Percentiles rank a stretch among this genome's conserved stretches.
phyloP scores from a whole-genome alignment of 495 filamentous ascomycete species.

The Penicillium flavigenum region DNA sequence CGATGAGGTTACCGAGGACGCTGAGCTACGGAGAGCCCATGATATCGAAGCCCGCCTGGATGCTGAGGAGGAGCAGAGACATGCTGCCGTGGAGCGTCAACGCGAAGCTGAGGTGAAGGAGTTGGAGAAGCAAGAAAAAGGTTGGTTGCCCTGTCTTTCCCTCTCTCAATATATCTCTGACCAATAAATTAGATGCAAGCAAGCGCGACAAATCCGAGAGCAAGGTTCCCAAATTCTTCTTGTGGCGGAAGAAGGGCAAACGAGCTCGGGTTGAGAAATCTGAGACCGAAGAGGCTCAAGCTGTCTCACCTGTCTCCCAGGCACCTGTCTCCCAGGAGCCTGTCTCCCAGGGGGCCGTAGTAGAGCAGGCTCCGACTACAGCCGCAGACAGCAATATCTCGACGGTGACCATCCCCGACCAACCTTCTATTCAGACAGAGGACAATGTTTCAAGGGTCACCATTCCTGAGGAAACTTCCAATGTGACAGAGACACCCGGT shows the following conservation, averaged over 20 bases:
- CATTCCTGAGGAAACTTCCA: conserved; percentile 5
- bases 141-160: conserved; percentile 33
- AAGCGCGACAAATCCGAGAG: conserved; percentile 29
- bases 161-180: conserved; percentile 21
- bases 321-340: neutral
- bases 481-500: conserved; percentile 10
- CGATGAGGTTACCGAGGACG: conserved; percentile 81
- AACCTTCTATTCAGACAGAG: neutral
- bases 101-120: conserved; percentile 54
- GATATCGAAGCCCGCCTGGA: conserved; percentile 58
- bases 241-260: conserved; percentile 35
- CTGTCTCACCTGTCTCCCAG: conserved; percentile 5
- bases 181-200: conserved; percentile 52
- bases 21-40: conserved; percentile 62
- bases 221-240: conserved; percentile 30
- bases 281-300: conserved; percentile 10
- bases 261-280: conserved; percentile 18
- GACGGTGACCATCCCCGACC: neutral
- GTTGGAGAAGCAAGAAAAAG: conserved; percentile 52
- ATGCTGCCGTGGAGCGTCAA: conserved; percentile 48
- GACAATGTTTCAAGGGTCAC: neutral
- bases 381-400: conserved; percentile 7
- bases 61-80: conserved; percentile 48
- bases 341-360: conserved; percentile 6
- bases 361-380: conserved; percentile 11